Evolutionary conservation across 2,329 filamentous ascomycete species (phyloP).

Genomic region (Aspergillus glaucus): DNA sequence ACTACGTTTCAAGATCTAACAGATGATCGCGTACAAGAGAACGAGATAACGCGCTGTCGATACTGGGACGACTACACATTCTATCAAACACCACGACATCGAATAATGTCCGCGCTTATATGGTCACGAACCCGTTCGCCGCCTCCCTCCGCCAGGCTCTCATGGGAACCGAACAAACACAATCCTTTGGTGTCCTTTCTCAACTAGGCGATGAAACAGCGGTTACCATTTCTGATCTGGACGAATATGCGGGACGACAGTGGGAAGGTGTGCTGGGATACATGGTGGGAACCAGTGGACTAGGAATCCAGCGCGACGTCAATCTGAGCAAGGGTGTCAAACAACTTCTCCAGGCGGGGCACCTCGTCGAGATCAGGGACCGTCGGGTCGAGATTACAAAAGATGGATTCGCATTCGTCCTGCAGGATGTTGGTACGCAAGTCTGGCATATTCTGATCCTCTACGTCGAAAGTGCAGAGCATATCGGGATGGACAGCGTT

Average conservation of each 20-base stretch:
- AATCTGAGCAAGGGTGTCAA: constrained; percentile 72
- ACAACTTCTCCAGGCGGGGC: constrained; percentile 70
- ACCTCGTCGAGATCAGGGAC: constrained; percentile 62
- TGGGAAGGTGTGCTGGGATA: constrained; percentile 97
- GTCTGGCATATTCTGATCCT: constrained; percentile 93
- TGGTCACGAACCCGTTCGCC: constrained; percentile 75
- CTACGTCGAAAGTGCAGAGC: constrained; percentile 79
- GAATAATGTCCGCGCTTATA: constrained; percentile 62
- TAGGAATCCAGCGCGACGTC: constrained; percentile 43
- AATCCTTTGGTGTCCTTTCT: constrained; percentile 86
- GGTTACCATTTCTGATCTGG: constrained; percentile 67
- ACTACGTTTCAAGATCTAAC: not conserved
- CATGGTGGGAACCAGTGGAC: constrained; percentile 61
- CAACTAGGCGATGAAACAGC: constrained; percentile 55
- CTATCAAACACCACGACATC: constrained; percentile 58
- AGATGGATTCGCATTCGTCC: constrained; percentile 85
- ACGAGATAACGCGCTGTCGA: constrained; percentile 75
- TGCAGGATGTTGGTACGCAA: constrained; percentile 93
- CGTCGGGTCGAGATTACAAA: constrained; percentile 71
- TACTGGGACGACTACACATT: constrained; percentile 82
- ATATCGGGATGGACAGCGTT: constrained; percentile 72
- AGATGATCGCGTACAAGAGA: constrained; percentile 46
- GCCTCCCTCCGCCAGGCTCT: constrained; percentile 77
- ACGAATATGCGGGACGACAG: constrained; percentile 76
- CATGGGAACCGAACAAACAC: constrained; percentile 76